Conservation (phyloP, 116 monocot species). For the Zostera marina region DNA sequence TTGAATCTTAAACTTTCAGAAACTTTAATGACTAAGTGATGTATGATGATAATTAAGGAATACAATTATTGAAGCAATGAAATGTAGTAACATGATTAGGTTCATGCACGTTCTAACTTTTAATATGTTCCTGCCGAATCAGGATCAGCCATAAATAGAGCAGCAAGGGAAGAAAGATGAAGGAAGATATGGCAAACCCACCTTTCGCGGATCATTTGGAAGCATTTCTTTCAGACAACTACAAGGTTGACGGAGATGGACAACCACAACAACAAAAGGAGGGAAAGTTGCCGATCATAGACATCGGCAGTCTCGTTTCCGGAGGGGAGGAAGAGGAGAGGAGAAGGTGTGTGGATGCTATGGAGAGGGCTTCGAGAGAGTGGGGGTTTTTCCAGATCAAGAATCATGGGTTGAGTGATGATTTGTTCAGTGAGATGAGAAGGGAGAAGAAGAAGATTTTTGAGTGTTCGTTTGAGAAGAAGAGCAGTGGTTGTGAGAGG, state of each 20-base stretch:
- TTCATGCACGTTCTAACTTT: no score
- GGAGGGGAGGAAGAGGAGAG: constrained; percentile 9
- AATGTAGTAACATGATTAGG: no score
- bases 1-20: no score
- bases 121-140: no score
- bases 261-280: no score
- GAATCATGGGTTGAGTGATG: constrained; percentile 44
- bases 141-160: no score
- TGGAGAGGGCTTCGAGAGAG: constrained; percentile 42
- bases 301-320: constrained; percentile 18
- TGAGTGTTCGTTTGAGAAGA: constrained; percentile 44
- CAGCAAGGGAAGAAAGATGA: no score
- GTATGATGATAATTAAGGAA: no score
- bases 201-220: neutral
- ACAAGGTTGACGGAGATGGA: neutral
- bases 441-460: constrained; percentile 43
- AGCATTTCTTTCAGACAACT: neutral
- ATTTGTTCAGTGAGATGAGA: constrained; percentile 28
- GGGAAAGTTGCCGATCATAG: constrained; percentile 18
- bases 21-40: no score
- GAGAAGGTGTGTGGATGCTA: constrained; percentile 16
- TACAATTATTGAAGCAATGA: no score
- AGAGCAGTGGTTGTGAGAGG: constrained; percentile 9
- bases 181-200: neutral
- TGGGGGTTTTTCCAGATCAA: constrained; percentile 82